Conservation (phyloP, 768 basidiomycete species). For the Russula griseocarnosa region DNA sequence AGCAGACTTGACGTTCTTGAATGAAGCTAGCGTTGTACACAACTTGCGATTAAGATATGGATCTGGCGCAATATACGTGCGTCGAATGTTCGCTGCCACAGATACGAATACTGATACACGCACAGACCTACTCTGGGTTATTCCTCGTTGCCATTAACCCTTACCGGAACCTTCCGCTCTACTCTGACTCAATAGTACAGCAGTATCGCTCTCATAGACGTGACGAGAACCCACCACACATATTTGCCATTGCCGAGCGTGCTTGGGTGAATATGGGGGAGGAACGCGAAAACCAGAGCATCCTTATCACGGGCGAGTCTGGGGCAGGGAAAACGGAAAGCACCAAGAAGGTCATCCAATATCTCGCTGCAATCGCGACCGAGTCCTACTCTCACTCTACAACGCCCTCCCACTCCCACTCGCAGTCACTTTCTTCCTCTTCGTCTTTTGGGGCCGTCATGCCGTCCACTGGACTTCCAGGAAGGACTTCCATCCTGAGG, state of each 20-base stretch:
- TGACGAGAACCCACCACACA: slow-evolving; percentile 92
- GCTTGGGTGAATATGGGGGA: slow-evolving; percentile 99
- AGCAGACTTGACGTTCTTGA: slow-evolving; percentile 94
- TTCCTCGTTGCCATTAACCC: slow-evolving; percentile 99
- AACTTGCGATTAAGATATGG: slow-evolving; percentile 90
- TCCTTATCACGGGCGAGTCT: slow-evolving; percentile 99
- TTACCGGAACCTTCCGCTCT: slow-evolving; percentile 87
- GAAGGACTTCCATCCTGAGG: slow-evolving; percentile 49
- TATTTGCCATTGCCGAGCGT: slow-evolving; percentile 94
- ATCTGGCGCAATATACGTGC: slow-evolving; percentile 86
- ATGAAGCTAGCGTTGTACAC: slow-evolving; percentile 98
- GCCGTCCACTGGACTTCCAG: slow-evolving; percentile 64
- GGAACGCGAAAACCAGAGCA: slow-evolving; percentile 95
- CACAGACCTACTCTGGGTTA: slow-evolving; percentile 87
- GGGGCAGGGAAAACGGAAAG: slow-evolving; percentile 99
- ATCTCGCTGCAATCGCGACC: slow-evolving; percentile 93
- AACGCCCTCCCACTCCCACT: slow-evolving; percentile 58
- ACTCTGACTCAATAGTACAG: slow-evolving; percentile 82
- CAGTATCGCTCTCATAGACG: slow-evolving; percentile 87
- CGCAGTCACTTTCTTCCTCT: slow-evolving; percentile 55
- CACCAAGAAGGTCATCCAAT: slow-evolving; percentile 99
- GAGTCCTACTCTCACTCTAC: slow-evolving; percentile 58
- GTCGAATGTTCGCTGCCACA: slow-evolving; percentile 34
- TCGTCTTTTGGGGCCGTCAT: slow-evolving; percentile 50
- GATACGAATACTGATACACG: slow-evolving; percentile 7